Evolutionary conservation across 345 rosid species (phyloP), one percentile per base, ranked within the genome.

Genomic region (Geranium brycei): DNA sequence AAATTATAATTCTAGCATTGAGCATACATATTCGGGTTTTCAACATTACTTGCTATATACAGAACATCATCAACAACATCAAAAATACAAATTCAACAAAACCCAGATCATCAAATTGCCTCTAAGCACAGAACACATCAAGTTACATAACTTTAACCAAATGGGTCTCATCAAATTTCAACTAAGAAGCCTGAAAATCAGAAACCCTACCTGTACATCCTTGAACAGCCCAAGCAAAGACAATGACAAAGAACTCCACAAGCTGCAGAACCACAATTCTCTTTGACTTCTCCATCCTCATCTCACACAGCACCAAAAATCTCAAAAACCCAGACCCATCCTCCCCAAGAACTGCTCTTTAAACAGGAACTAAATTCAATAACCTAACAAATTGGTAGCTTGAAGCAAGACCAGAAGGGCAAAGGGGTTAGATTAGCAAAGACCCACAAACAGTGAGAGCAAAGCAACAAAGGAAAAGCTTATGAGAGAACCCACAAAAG

Each of bases 141-240:
- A 19, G 3, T 63, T 51, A 18, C 59, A 56, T 59, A 58, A 65
- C n/a, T 12, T 31, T 61, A 38, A 15, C 19, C 51, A 59, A 18
- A 59, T 7, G 61, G 31, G 28, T 31, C 40, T 30, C 30, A 47
- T 47, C 14, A 47, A 47, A 47, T 47, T 6, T 47, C 53, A 47
- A 47, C 53, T 10, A 47, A 47, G 53, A 47, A 47, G 53, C 53
- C 53, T 47, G 53, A 47, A 47, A 47, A 13, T 47, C 11, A 47
- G 1, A 61, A 77, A 64, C 51, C 16, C n/a, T 64, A 89, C 96
- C 96, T 31, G 78, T 17, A 73, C 87, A 83, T 71, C 86, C 82
- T 66, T 40, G 74, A 74, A 78, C 71, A 51, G 72, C 68, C 60
- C 72, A 67, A 72, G 72, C 74, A 70, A 77, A 68, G 74, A 65